These are phyloP conservation scores for Fonsecaea monophora DNA, from an alignment of 2,329 filamentous ascomycete genomes.

Conservation along the genomic window DNA sequence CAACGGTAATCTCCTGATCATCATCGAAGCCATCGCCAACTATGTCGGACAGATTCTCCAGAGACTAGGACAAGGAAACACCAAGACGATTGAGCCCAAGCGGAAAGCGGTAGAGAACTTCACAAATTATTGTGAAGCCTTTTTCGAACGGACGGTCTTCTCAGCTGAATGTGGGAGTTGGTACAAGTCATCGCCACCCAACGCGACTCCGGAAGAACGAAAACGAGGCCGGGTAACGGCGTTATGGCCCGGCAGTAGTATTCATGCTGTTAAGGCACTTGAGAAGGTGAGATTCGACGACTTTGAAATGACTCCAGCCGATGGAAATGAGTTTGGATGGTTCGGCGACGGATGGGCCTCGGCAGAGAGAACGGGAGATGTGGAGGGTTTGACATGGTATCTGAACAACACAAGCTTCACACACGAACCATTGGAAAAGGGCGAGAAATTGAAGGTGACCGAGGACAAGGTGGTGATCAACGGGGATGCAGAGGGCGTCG, in stretches of 20 bases:
- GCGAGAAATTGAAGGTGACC: constrained; percentile 24
- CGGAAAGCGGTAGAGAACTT: constrained; percentile 56
- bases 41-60: constrained; percentile 57
- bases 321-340: constrained; percentile 55
- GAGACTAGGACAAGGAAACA: constrained; percentile 56
- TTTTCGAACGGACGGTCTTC: constrained; percentile 50
- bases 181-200: constrained; percentile 54
- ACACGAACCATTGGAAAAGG: constrained; percentile 30
- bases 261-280: constrained; percentile 47
- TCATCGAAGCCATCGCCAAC: constrained; percentile 34
- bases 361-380: constrained; percentile 35
- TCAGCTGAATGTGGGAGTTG: constrained; percentile 56
- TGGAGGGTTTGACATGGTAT: constrained; percentile 38
- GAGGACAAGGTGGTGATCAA: constrained; percentile 26
- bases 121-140: constrained; percentile 55
- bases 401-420: constrained; percentile 35
- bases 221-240: constrained; percentile 51
- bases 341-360: constrained; percentile 57
- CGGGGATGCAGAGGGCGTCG: constrained; percentile 19
- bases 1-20: constrained; percentile 41
- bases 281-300: constrained; percentile 55
- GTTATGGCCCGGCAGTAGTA: constrained; percentile 51
- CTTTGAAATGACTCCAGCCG: constrained; percentile 53
- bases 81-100: constrained; percentile 54
- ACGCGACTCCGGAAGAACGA: constrained; percentile 40